Conservation (phyloP, 306 rosid genomes). For the Medicago ruthenica region DNA sequence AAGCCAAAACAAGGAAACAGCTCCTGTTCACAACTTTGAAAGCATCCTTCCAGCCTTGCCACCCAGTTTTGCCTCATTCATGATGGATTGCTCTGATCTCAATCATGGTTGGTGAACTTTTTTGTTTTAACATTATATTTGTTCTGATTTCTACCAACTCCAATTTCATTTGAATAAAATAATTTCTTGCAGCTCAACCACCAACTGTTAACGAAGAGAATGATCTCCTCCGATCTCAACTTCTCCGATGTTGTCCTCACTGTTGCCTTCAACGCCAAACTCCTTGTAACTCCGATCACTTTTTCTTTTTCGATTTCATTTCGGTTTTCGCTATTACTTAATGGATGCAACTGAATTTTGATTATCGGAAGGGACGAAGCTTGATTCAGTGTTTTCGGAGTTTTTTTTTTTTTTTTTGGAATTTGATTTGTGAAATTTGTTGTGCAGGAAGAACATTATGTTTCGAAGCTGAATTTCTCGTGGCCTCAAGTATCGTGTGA, state of each 20-base stretch:
- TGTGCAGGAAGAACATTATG: constrained; percentile 83
- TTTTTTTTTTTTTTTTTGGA: background rate
- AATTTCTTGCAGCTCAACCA: constrained; percentile 57
- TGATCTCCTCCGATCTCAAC: constrained; percentile 46
- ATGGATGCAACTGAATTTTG: background rate
- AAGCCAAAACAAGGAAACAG: constrained; percentile 45
- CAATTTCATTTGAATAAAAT: constrained; percentile 42
- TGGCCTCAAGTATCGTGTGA: constrained; percentile 92
- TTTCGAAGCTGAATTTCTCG: constrained; percentile 73
- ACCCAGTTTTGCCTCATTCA: constrained; percentile 77
- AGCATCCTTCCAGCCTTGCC: constrained; percentile 64
- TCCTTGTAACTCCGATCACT: constrained; percentile 51
- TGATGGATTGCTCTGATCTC: constrained; percentile 53
- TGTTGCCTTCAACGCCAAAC: constrained; percentile 49
- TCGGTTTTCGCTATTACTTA: background rate
- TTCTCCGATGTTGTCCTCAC: constrained; percentile 59
- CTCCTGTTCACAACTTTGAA: constrained; percentile 47
- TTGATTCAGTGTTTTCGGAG: background rate
- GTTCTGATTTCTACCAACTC: constrained; percentile 38
- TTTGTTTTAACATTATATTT: constrained; percentile 3
- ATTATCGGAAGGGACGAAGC: background rate
- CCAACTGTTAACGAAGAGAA: too few relatives aligned
- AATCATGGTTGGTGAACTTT: constrained; percentile 57
- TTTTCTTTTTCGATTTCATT: background rate
- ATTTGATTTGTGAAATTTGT: constrained; percentile 4